Percentiles rank a stretch among this genome's conserved stretches.
These are phyloP conservation scores for Helenozyma rhizophorensis DNA, from an alignment of 805 yeast species.

Conservation along the genomic window DNA sequence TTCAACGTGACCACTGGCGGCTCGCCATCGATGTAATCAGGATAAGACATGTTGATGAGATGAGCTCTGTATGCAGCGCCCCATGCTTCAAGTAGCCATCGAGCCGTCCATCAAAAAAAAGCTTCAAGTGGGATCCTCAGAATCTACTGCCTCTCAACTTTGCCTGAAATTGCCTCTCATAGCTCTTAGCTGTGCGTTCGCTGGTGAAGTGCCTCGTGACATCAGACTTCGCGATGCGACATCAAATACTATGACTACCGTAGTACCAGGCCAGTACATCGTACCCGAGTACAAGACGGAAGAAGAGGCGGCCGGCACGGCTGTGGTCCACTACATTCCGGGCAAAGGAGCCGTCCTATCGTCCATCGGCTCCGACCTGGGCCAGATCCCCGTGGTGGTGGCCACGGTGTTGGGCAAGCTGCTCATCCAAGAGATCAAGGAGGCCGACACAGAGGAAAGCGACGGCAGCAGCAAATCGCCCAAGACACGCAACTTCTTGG, in stretches of 20 bases:
- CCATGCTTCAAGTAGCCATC: too few relatives aligned
- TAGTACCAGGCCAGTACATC: slow-evolving; percentile 72
- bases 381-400: slow-evolving; percentile 39
- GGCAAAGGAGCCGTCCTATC: slow-evolving; percentile 64
- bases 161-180: not conserved
- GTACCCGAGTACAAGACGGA: slow-evolving; percentile 48
- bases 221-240: too few relatives aligned
- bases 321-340: slow-evolving; percentile 44
- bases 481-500: slow-evolving; percentile 20
- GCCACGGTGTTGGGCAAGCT: slow-evolving; percentile 66
- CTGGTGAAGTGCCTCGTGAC: too few relatives aligned
- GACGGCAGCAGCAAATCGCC: slow-evolving; percentile 3
- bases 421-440: slow-evolving; percentile 20
- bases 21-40: slow-evolving; percentile 38
- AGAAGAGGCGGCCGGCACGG: slow-evolving; percentile 18
- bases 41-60: slow-evolving; percentile 30
- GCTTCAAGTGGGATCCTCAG: too few relatives aligned
- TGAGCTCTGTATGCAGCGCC: too few relatives aligned
- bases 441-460: slow-evolving; percentile 1
- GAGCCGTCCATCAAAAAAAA: too few relatives aligned
- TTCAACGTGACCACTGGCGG: slow-evolving; percentile 45
- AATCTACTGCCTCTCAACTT: not conserved
- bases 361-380: slow-evolving; percentile 37
- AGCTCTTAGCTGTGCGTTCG: too few relatives aligned
- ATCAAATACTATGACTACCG: slow-evolving; percentile 14